These are phyloP conservation scores for Lecanoromycetidae sp. DNA, from an alignment of 2,329 filamentous ascomycete species.

Conservation along the genomic window DNA sequence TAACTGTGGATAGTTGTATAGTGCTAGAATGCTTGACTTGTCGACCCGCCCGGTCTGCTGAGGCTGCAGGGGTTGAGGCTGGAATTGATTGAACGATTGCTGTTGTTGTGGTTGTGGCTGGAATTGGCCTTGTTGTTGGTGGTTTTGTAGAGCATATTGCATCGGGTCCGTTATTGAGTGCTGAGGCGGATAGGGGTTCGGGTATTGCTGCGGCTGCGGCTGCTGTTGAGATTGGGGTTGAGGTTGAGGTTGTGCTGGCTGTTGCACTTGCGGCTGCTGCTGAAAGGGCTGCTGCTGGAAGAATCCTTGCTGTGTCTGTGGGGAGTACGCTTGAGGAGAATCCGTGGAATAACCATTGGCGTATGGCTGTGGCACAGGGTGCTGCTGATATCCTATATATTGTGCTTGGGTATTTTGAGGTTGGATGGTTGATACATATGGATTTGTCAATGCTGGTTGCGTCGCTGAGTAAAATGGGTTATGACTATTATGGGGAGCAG, in stretches of 20 bases:
- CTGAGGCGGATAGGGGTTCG: slow-evolving; percentile 16
- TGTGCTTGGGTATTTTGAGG: slow-evolving; percentile 1
- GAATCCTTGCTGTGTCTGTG: slow-evolving; percentile 12
- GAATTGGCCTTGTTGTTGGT: slow-evolving; percentile 16
- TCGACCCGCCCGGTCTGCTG: slow-evolving; percentile 34
- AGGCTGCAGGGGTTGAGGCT: slow-evolving; percentile 22
- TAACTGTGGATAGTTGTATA: slow-evolving; percentile 33
- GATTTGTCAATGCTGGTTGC: slow-evolving; percentile 1
- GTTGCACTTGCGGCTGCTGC: slow-evolving; percentile 10
- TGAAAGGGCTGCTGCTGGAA: slow-evolving; percentile 16
- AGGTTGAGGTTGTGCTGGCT: slow-evolving; percentile 14
- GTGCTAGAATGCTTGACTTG: slow-evolving; percentile 35
- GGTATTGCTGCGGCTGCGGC: slow-evolving; percentile 20
- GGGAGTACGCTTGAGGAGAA: slow-evolving; percentile 9
- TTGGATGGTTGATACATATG: slow-evolving; percentile 3
- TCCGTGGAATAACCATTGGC: slow-evolving; percentile 3
- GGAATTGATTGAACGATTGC: slow-evolving; percentile 21
- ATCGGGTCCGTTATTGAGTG: slow-evolving; percentile 7
- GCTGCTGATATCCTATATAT: slow-evolving; percentile 8
- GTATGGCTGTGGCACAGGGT: slow-evolving; percentile 2
- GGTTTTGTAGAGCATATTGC: slow-evolving; percentile 8
- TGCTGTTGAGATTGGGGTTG: slow-evolving; percentile 14
- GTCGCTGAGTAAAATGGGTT: slow-evolving; percentile 31
- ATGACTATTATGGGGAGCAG: slow-evolving; percentile 25
- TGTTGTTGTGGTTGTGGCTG: slow-evolving; percentile 16